Conservation (phyloP, 495 filamentous ascomycete genomes). For the Achaetomiella virescens region DNA sequence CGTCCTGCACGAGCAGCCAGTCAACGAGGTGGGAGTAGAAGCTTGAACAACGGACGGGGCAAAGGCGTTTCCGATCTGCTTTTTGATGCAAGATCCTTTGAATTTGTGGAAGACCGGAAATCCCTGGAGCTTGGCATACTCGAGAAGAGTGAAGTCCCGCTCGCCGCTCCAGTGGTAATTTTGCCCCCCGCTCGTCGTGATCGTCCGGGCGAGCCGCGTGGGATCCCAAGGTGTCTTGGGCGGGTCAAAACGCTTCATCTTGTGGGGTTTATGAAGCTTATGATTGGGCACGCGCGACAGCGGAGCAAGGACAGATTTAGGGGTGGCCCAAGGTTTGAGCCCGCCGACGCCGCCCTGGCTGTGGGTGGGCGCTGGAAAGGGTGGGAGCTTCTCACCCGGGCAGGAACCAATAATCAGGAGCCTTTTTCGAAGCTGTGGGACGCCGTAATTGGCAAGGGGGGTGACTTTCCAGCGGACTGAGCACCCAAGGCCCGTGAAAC, state of each 20-base stretch:
- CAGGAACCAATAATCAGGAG: slow-evolving; percentile 75
- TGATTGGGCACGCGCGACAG: slow-evolving; percentile 45
- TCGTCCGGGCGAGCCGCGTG: slow-evolving; percentile 43
- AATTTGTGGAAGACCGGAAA: slow-evolving; percentile 68
- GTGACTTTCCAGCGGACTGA: slow-evolving; percentile 53
- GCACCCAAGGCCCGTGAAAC: slow-evolving; percentile 61
- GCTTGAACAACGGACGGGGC: slow-evolving; percentile 58
- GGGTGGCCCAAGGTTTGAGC: slow-evolving; percentile 28
- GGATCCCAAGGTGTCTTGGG: slow-evolving; percentile 35
- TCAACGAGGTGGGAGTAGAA: slow-evolving; percentile 54
- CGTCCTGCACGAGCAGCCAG: slow-evolving; percentile 54
- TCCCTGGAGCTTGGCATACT: slow-evolving; percentile 69
- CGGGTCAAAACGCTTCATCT: slow-evolving; percentile 14
- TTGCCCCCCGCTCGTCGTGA: slow-evolving; percentile 65
- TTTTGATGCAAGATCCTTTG: slow-evolving; percentile 41
- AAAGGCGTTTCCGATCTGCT: slow-evolving; percentile 85
- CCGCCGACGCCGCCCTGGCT: slow-evolving; percentile 38
- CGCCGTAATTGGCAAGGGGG: slow-evolving; percentile 44
- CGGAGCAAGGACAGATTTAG: slow-evolving; percentile 18
- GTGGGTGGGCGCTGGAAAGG: slow-evolving; percentile 65
- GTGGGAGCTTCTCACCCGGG: slow-evolving; percentile 67
- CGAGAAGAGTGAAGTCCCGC: slow-evolving; percentile 62
- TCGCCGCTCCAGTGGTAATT: slow-evolving; percentile 64
- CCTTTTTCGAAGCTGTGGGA: slow-evolving; percentile 41
- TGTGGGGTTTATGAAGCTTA: slow-evolving; percentile 24